Evolutionary conservation across 1,284 basidiomycete species (phyloP).

Genomic region (Fomitopsis schrenkii): DNA sequence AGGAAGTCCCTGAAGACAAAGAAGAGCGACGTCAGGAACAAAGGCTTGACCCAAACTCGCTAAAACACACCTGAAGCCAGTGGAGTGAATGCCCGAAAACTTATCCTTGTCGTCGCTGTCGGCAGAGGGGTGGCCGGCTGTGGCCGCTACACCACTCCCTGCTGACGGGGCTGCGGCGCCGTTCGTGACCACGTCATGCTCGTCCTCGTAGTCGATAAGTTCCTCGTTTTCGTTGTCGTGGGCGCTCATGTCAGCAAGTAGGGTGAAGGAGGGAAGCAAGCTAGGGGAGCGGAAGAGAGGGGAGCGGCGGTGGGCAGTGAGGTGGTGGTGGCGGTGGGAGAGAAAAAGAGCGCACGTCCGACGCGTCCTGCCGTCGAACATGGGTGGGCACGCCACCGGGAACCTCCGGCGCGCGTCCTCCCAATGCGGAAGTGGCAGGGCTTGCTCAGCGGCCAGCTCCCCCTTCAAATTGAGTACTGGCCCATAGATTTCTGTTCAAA

Average conservation of each 20-base stretch:
- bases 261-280: slow-evolving; percentile 17
- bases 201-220: slow-evolving; percentile 93
- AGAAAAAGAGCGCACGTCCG: slow-evolving; percentile 25
- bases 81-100: slow-evolving; percentile 97
- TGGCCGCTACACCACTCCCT: slow-evolving; percentile 42
- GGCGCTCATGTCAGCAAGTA: slow-evolving; percentile 49
- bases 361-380: slow-evolving; percentile 22
- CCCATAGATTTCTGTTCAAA: no score
- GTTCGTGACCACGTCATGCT: slow-evolving; percentile 79
- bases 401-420: not conserved
- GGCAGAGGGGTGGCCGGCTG: slow-evolving; percentile 40
- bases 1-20: slow-evolving; percentile 77
- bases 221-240: slow-evolving; percentile 86
- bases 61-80: slow-evolving; percentile 78
- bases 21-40: slow-evolving; percentile 14
- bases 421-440: not conserved
- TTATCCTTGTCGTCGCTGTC: slow-evolving; percentile 83
- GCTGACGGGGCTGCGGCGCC: slow-evolving; percentile 44
- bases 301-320: slow-evolving; percentile 13
- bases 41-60: not conserved
- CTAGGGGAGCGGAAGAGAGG: slow-evolving; percentile 20
- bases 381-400: slow-evolving; percentile 11
- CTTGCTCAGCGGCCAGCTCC: not conserved
- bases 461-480: no score
- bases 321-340: slow-evolving; percentile 30